Percentiles rank a stretch among this genome's conserved stretches.
Conservation (phyloP, 2,329 filamentous ascomycete genomes). For the Tolypocladium paradoxum region DNA sequence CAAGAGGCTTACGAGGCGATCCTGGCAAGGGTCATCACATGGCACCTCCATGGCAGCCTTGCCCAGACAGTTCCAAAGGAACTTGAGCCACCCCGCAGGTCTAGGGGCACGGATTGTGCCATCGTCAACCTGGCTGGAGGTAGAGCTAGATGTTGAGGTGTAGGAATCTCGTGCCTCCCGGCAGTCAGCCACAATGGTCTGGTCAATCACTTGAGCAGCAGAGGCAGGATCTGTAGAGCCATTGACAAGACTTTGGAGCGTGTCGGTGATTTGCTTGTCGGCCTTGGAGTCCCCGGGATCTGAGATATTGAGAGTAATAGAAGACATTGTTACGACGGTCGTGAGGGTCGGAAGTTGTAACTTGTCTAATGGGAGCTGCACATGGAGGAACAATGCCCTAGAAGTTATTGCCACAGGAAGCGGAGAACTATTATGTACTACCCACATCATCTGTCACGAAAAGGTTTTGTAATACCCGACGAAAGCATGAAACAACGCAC, state of each 20-base stretch:
- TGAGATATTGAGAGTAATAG: neutral
- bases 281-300: neutral
- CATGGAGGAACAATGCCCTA: too few relatives aligned
- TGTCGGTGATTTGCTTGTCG: neutral
- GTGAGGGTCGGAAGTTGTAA: too few relatives aligned
- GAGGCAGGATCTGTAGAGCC: neutral
- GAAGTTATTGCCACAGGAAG: too few relatives aligned
- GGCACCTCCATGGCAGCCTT: neutral
- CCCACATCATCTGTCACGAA: too few relatives aligned
- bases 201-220: neutral
- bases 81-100: constrained; percentile 1
- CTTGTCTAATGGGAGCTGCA: too few relatives aligned
- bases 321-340: neutral
- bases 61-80: neutral
- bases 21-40: neutral
- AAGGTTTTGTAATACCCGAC: too few relatives aligned
- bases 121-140: neutral
- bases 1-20: neutral
- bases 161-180: neutral
- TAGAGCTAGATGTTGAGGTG: neutral
- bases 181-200: neutral
- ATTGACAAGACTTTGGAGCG: neutral
- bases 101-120: neutral
- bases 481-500: too few relatives aligned
- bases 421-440: too few relatives aligned